phyloP scores from a whole-genome alignment of 2,329 filamentous ascomycete genomes.

The Fusarium anthophilum region DNA sequence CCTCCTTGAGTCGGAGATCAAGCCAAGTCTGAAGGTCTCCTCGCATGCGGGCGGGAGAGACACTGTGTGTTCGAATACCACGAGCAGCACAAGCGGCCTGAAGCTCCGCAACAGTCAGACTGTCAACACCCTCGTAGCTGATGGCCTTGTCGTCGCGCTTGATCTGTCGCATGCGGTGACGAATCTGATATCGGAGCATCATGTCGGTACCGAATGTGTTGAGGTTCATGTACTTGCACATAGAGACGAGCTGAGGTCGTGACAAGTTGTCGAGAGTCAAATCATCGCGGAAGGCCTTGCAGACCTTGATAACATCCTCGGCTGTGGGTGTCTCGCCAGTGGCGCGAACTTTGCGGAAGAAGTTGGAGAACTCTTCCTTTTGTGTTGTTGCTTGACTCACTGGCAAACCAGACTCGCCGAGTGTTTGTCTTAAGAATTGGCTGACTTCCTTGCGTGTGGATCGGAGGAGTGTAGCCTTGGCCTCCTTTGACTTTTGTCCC shows the following conservation, averaged over 20 bases:
- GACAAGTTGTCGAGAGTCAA: constrained; percentile 97
- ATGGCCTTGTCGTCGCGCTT: constrained; percentile 98
- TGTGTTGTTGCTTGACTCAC: constrained; percentile 85
- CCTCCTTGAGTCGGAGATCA: constrained; percentile 89
- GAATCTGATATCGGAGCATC: constrained; percentile 96
- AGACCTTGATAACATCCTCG: constrained; percentile 96
- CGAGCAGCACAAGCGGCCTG: constrained; percentile 92
- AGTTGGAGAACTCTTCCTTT: constrained; percentile 92
- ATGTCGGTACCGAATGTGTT: constrained; percentile 97
- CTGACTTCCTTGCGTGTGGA: constrained; percentile 94
- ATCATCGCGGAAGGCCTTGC: constrained; percentile 99
- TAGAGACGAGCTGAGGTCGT: constrained; percentile 92
- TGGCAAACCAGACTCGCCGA: constrained; percentile 93
- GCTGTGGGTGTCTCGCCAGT: constrained; percentile 90
- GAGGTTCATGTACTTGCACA: constrained; percentile 98
- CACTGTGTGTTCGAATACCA: constrained; percentile 90
- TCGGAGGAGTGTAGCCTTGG: constrained; percentile 83
- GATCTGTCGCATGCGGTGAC: constrained; percentile 98
- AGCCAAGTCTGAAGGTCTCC: constrained; percentile 95
- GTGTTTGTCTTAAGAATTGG: constrained; percentile 84
- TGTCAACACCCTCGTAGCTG: constrained; percentile 91
- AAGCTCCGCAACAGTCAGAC: constrained; percentile 90
- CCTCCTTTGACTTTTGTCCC: constrained; percentile 87
- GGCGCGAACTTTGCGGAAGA: constrained; percentile 94
- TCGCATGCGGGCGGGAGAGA: constrained; percentile 86